Evolutionary conservation across 768 basidiomycete species (phyloP), one percentile per base, ranked within the genome.

Genomic region (Leccinum imitatum): DNA sequence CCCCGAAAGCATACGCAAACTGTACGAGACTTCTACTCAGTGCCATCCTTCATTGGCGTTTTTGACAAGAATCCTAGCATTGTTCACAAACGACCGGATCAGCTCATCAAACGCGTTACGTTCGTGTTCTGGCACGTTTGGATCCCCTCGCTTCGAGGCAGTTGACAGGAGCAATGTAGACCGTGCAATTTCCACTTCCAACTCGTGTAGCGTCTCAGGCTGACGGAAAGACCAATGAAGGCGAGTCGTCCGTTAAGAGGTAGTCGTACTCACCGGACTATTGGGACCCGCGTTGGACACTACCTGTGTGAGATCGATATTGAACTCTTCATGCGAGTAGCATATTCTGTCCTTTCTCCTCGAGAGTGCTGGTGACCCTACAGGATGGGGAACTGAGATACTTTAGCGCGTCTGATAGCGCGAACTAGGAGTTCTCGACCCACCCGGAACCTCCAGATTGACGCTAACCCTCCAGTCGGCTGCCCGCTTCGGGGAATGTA

Each of bases 381-480:
- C 65, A 1, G 90, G 91, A 65, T 86, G 88, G 2, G 79, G 65
- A n/a, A 85, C 91, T 92, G 41, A 30, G 33, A n/a, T 39, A n/a
- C 19, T 14, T 21, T 31, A 54, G 50, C 59, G 39, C 50, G 54
- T 31, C 37, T 17, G 41, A 23, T 52, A 52, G 50, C 23, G 59
- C 14, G 57, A 41, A 44, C 14, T 30, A 57, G 4, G 35, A 52
- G 14, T 27, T 47, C 19, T 47, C 30, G 79, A 85, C 65, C 62
- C 66, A 96, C 95, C 82, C 25, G 92, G 91, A 41, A 90, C 81
- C 81, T 99, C 96, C n/a, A 91, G 70, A 71, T 85, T 98, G 6
- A 98, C 93, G 63, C 92, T 95, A 6, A 99, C 80, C 57, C 97
- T 78, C 93, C 93, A 98, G 74, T 99, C 97, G 48, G 90, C 93